Conservation (phyloP, 2,329 filamentous ascomycete genomes). For the Zymoseptoria pseudotritici region DNA sequence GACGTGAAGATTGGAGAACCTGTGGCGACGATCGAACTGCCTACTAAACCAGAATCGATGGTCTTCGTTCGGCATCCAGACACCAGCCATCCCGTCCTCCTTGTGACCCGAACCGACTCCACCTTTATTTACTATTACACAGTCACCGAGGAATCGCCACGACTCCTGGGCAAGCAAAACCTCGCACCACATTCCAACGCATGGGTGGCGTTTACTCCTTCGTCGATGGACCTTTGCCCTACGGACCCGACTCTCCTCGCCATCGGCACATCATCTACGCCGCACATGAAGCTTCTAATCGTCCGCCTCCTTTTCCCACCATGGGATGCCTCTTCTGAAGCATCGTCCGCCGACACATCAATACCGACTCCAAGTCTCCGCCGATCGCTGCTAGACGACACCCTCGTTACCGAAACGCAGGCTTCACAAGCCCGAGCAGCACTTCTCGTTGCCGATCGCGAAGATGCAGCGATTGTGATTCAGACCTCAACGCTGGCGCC, state of each 20-base stretch:
- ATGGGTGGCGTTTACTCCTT: conserved; percentile 58
- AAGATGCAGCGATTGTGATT: conserved; percentile 53
- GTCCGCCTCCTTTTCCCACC: conserved; percentile 49
- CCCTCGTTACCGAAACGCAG: conserved; percentile 35
- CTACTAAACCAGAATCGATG: conserved; percentile 52
- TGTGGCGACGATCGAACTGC: conserved; percentile 36
- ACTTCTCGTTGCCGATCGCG: conserved; percentile 46
- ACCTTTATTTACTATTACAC: conserved; percentile 52
- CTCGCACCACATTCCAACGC: conserved; percentile 55
- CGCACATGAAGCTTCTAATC: conserved; percentile 56
- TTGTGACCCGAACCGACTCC: conserved; percentile 51
- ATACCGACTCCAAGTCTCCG: conserved; percentile 6
- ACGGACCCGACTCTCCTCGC: conserved; percentile 49
- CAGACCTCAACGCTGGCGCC: conserved; percentile 54
- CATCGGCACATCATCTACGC: conserved; percentile 53
- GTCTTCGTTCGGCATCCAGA: conserved; percentile 47
- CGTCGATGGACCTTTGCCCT: conserved; percentile 49
- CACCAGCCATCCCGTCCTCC: conserved; percentile 39
- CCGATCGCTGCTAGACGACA: conserved; percentile 21
- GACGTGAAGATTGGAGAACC: conserved; percentile 30
- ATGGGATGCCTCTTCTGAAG: conserved; percentile 8
- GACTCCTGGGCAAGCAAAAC: conserved; percentile 50
- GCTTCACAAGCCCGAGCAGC: conserved; percentile 46
- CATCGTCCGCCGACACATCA: conserved; percentile 6
- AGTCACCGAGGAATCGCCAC: conserved; percentile 28